Conservation (phyloP, 768 basidiomycete species). For the Podaxis sp. region DNA sequence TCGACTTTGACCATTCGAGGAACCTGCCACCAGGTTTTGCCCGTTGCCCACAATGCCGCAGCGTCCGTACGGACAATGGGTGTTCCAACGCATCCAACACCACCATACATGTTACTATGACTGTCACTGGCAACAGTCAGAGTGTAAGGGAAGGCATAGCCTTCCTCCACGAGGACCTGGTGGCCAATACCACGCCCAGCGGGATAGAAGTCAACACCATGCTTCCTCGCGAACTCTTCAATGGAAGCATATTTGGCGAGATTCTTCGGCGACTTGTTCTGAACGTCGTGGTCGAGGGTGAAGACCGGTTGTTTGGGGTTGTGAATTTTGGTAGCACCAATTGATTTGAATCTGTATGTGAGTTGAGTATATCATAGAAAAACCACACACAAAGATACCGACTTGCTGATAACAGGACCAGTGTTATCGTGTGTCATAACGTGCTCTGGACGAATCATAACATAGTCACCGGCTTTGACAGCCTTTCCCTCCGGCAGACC, state of each 20-base stretch:
- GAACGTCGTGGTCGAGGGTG: conserved; percentile 97
- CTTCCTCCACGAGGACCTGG: conserved; percentile 96
- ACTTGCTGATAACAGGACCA: conserved; percentile 98
- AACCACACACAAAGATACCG: conserved; percentile 29
- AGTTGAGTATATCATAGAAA: conserved; percentile 5
- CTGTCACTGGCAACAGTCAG: conserved; percentile 96
- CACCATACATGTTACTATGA: conserved; percentile 99
- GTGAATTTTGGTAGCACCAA: conserved; percentile 83
- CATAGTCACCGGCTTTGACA: conserved; percentile 96
- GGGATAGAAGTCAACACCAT: conserved; percentile 93
- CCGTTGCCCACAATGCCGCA: conserved; percentile 96
- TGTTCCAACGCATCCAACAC: conserved; percentile 95
- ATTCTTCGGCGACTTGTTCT: conserved; percentile 91
- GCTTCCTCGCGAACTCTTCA: conserved; percentile 83
- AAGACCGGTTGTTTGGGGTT: conserved; percentile 88
- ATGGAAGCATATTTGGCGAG: conserved; percentile 90
- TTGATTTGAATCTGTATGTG: conserved; percentile 80
- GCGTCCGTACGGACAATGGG: conserved; percentile 96
- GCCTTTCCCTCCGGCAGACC: conserved; percentile 75
- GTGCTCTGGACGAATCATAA: conserved; percentile 98
- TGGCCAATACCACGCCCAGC: conserved; percentile 98
- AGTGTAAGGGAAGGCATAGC: conserved; percentile 95
- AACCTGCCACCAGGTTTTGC: conserved; percentile 99
- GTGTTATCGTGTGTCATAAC: conserved; percentile 99
- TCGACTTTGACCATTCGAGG: conserved; percentile 97